Evolutionary conservation across 345 rosid genomes (phyloP).

Genomic region (Gossypium ekmanianum): DNA sequence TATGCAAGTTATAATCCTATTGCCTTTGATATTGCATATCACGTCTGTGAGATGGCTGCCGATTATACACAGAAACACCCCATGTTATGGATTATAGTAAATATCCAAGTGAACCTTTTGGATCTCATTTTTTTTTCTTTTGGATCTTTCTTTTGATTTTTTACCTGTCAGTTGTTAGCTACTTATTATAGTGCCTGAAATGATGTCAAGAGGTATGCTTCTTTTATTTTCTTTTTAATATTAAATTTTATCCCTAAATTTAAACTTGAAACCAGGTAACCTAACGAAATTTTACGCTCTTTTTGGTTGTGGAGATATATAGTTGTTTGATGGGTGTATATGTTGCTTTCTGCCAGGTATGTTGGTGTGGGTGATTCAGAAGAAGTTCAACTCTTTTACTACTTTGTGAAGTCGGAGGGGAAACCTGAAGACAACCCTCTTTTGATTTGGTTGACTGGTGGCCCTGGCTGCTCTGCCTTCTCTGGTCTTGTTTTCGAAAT

Average conservation of each 20-base stretch:
- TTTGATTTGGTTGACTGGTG: slow-evolving; percentile 73
- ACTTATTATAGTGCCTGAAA: too few species aligned
- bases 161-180: too few species aligned
- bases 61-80: too few species aligned
- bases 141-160: too few species aligned
- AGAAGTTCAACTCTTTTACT: slow-evolving; percentile 53
- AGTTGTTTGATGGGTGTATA: background rate
- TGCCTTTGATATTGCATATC: too few species aligned
- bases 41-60: too few species aligned
- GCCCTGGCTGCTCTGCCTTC: slow-evolving; percentile 67
- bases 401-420: slow-evolving; percentile 58
- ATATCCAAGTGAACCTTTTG: too few species aligned
- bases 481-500: slow-evolving; percentile 46
- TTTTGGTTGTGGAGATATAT: background rate
- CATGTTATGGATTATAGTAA: too few species aligned
- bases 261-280: slow-evolving; percentile 66
- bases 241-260: slow-evolving; percentile 15
- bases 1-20: too few species aligned
- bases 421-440: slow-evolving; percentile 47
- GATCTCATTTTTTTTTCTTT: too few species aligned
- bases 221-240: too few species aligned
- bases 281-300: background rate
- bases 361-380: slow-evolving; percentile 51
- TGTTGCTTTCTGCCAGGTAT: slow-evolving; percentile 29
- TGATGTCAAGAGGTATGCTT: too few species aligned